These are phyloP conservation scores for Fusarium longipes DNA, from an alignment of 2,329 filamentous ascomycete species.

Conservation along the genomic window DNA sequence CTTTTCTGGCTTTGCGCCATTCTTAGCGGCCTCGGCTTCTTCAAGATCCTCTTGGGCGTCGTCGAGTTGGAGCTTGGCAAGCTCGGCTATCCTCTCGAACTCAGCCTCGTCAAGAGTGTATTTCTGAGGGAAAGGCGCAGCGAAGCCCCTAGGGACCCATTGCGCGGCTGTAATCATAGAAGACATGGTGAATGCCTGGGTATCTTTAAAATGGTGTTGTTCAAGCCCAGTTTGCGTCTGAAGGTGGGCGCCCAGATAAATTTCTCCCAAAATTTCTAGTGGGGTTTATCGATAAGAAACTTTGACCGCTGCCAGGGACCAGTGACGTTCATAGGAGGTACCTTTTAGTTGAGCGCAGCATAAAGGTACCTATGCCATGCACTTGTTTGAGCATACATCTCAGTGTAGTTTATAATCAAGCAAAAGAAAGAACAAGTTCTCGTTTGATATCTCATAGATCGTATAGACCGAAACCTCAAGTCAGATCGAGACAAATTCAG, in stretches of 20 bases:
- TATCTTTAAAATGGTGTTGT: constrained; percentile 42
- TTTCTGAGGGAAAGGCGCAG: constrained; percentile 79
- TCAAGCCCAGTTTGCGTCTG: constrained; percentile 25
- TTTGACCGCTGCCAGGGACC: constrained; percentile 6
- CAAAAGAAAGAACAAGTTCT: no score
- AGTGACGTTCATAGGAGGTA: not conserved
- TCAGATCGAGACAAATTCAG: no score
- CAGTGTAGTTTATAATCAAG: no score
- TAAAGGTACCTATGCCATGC: no score
- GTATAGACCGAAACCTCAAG: no score
- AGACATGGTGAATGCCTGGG: constrained; percentile 61
- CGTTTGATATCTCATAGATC: no score
- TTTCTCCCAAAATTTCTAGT: constrained; percentile 52
- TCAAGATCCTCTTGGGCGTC: constrained; percentile 90
- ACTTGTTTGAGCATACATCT: no score
- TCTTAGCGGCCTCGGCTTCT: constrained; percentile 67
- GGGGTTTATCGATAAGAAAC: constrained; percentile 56
- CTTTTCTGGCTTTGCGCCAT: constrained; percentile 43
- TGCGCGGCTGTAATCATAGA: constrained; percentile 79
- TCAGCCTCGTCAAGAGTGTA: constrained; percentile 81
- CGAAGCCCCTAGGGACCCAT: constrained; percentile 82
- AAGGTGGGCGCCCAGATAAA: constrained; percentile 42
- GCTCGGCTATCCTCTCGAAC: constrained; percentile 78
- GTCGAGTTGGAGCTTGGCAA: constrained; percentile 84
- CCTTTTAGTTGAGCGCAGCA: not conserved